These are phyloP conservation scores for Lichtheimia corymbifera DNA, from an alignment of 371 early-diverging fungal genomes.

Conservation along the genomic window DNA sequence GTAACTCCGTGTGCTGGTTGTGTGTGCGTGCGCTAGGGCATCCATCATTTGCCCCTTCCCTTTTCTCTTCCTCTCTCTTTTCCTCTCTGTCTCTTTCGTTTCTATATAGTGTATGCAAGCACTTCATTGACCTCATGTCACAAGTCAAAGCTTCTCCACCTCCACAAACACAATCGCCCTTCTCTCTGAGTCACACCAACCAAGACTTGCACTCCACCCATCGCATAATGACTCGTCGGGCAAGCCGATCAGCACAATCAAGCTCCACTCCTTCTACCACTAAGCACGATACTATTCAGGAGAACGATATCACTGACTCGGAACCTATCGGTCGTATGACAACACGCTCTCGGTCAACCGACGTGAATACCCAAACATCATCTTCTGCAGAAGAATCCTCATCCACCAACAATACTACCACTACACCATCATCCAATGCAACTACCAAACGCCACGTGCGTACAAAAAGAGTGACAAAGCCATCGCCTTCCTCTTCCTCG, in stretches of 20 bases:
- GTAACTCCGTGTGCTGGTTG: too few species aligned
- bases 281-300: neutral
- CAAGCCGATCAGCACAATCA: conserved; percentile 19
- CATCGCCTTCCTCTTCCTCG: neutral
- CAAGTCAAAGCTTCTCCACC: conserved; percentile 14
- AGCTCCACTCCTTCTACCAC: conserved; percentile 6
- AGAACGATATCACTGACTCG: conserved; percentile 4
- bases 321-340: conserved; percentile 12
- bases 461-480: conserved; percentile 11
- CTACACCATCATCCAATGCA: conserved; percentile 6
- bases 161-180: neutral
- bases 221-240: conserved; percentile 22
- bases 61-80: conserved; percentile 5
- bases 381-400: conserved; percentile 14
- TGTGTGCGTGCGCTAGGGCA: too few species aligned
- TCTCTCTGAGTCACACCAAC: neutral
- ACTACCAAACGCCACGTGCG: neutral
- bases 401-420: neutral
- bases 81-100: neutral
- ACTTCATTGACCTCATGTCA: conserved; percentile 22
- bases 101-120: neutral
- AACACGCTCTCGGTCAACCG: conserved; percentile 19
- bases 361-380: conserved; percentile 11
- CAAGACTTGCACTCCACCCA: conserved; percentile 9
- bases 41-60: neutral